These are phyloP conservation scores for Aspergillus asperescens DNA, from an alignment of 495 filamentous ascomycete genomes.

Conservation along the genomic window DNA sequence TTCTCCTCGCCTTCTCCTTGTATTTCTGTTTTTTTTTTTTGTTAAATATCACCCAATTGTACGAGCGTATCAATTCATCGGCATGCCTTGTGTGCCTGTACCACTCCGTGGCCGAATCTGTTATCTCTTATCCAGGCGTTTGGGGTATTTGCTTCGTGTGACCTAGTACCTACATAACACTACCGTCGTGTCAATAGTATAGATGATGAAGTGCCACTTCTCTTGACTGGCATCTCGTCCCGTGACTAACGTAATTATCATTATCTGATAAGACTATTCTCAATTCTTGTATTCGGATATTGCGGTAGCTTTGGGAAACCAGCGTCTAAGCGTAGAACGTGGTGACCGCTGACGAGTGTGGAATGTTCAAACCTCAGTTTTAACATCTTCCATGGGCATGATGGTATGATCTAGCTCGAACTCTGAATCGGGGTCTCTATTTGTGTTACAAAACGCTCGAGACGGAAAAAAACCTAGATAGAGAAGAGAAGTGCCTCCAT, in stretches of 20 bases:
- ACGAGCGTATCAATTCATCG: constrained; percentile 30
- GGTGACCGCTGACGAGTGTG: too few species aligned
- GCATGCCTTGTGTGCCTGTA: constrained; percentile 4
- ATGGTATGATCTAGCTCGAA: too few species aligned
- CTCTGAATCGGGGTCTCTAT: too few species aligned
- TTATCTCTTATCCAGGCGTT: constrained; percentile 30
- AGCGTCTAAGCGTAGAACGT: too few species aligned
- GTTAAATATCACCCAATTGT: constrained; percentile 18
- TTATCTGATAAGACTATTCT: too few species aligned
- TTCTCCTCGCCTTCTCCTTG: constrained; percentile 24
- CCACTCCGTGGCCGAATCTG: constrained; percentile 11
- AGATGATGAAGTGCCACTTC: constrained; percentile 4
- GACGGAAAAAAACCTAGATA: too few species aligned
- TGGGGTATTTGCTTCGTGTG: constrained; percentile 24
- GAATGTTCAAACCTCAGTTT: too few species aligned
- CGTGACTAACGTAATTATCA: background rate
- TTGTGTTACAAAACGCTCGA: too few species aligned
- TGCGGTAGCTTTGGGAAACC: too few species aligned
- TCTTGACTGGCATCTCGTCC: background rate
- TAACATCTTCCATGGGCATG: too few species aligned
- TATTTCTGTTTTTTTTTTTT: constrained; percentile 24
- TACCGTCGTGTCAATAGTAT: constrained; percentile 5
- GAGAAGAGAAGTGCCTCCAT: too few species aligned
- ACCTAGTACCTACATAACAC: constrained; percentile 23
- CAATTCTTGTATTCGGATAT: too few species aligned